Evolutionary conservation across 768 basidiomycete genomes (phyloP), one percentile per base, ranked within the genome.

Genomic region (Rhodotorula kratochvilovae): DNA sequence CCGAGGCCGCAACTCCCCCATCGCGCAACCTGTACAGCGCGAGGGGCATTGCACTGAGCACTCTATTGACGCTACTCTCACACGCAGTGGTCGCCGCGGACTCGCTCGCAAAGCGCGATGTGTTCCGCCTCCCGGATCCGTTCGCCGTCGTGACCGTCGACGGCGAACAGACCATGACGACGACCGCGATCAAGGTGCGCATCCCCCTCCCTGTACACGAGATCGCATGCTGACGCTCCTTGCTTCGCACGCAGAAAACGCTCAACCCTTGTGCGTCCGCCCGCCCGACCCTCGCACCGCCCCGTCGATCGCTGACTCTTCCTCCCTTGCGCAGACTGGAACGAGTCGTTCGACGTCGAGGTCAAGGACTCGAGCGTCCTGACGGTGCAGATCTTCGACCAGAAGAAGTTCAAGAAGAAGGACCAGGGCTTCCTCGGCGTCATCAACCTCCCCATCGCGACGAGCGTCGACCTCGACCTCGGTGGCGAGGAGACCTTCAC

Each of bases 131-230:
- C 12, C 96, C 95, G 6, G 94, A 98, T 81, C 95, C 96, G 10
- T 97, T 98, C 80, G 95, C 96, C 11, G 93, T 99, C 78, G 90
- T 99, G 80, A 97, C 95, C 31, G 93, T 98, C 54, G 96, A 99
- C 76, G 92, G 92, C 7, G 93, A 96, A 80, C 94, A 97, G 81
- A 98, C 94, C 1, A 90, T 92, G 76, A 95, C 95, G 1, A 98
- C 94, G 25, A 91, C 90, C 66, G 95, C 95, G 43, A 96, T 98
- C 79, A 97, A 92, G 84, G 73, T 71, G 27, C 33, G 66, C 58
- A 12, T 57, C 48, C 39, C 27, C 29, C 31, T 21, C 16, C 2
- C 36, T n/a, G 39, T 10, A 2, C 57, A 7, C 25, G 19, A 2
- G 19, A 2, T 35, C 42, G 12, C 93, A 58, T 93, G 92, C 81